Percentiles rank a stretch among this genome's conserved stretches.
These are phyloP conservation scores for Saturnispora dispora DNA, from an alignment of 805 yeast genomes.

Conservation along the genomic window DNA sequence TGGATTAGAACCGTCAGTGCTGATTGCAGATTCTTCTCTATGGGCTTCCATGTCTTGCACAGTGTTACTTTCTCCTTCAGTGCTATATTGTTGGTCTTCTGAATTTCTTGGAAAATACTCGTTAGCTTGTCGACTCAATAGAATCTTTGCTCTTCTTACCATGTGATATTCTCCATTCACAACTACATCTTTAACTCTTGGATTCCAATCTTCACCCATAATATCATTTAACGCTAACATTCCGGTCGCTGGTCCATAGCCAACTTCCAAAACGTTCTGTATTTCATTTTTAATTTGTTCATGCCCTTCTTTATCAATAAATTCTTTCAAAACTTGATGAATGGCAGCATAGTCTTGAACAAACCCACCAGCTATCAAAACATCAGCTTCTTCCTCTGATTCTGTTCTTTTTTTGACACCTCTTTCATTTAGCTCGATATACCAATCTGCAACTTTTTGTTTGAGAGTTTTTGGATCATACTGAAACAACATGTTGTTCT, in stretches of 20 bases:
- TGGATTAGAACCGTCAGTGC: neutral
- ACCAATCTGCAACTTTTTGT: conserved; percentile 38
- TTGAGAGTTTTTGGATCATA: conserved; percentile 57
- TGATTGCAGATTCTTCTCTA: neutral
- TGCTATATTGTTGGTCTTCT: conserved; percentile 37
- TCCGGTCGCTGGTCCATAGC: conserved; percentile 90
- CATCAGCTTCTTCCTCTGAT: conserved; percentile 53
- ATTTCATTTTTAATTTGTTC: conserved; percentile 47
- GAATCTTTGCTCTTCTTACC: conserved; percentile 70
- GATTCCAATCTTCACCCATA: conserved; percentile 55
- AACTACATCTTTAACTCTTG: conserved; percentile 60
- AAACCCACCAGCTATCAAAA: conserved; percentile 72
- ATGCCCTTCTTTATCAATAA: conserved; percentile 45
- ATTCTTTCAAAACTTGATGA: conserved; percentile 56
- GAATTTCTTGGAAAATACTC: conserved; percentile 31
- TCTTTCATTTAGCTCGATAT: conserved; percentile 35
- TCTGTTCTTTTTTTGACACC: conserved; percentile 39
- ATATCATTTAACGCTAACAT: conserved; percentile 80
- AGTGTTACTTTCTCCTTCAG: conserved; percentile 9
- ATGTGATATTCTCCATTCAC: conserved; percentile 62
- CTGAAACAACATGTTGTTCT: conserved; percentile 51
- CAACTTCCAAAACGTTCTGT: conserved; percentile 60
- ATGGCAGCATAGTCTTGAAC: conserved; percentile 71
- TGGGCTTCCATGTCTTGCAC: conserved; percentile 5
- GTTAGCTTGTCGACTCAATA: conserved; percentile 59